Base-by-base conservation (phyloP, 2,329 filamentous ascomycete genomes). In the Madurella fahalii region DNA sequence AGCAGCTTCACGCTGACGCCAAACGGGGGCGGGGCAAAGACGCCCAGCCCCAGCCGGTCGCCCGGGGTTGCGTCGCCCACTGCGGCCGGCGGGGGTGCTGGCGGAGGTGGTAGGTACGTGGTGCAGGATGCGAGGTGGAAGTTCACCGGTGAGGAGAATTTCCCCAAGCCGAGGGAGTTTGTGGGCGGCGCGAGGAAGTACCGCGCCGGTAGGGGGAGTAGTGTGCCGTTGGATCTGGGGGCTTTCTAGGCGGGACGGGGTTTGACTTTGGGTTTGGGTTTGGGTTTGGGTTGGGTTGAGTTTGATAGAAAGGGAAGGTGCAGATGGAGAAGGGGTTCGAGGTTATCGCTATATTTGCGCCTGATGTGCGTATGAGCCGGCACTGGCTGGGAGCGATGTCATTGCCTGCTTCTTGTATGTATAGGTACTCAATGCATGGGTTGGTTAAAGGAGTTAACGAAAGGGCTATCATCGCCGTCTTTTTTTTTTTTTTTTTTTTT, bases 121-220 rank as follows among this genome's bases (percentile, higher is more conserved):
- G 84, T 96, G 47, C 82, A 90, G 58, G 94, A 97, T 69, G 71
- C 78, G 51, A 80, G 93, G 62, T 99, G 91, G 85, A 87, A 86
- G 60, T 99, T 96, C 67, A 87, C 93, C 63, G 82, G 86, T 45
- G 93, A 96, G 64, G 81, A 79, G 37, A 79, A 89, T 63, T 78
- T 97, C 45, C 93, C 94, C 0, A 93, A 91, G 64, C 93, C 93
- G 18, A 80, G 93, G 65, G 84, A 88, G 1, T 96, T 95, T 67
- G 73, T 78, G 1, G 87, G 87, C n/a, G 84, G 82, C 3, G 74
- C 80, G 17, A 91, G 87, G 69, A 84, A 83, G 68, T 99, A 97
- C 71, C 80, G 93, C 59, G 94, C 94, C 37, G 94, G 94, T 9
- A 82, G 93, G 67, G 93, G 91, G 32, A 96, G 91, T 73, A 96